Base-by-base conservation (phyloP, 2,329 filamentous ascomycete species). In the Blastomyces gilchristii region DNA sequence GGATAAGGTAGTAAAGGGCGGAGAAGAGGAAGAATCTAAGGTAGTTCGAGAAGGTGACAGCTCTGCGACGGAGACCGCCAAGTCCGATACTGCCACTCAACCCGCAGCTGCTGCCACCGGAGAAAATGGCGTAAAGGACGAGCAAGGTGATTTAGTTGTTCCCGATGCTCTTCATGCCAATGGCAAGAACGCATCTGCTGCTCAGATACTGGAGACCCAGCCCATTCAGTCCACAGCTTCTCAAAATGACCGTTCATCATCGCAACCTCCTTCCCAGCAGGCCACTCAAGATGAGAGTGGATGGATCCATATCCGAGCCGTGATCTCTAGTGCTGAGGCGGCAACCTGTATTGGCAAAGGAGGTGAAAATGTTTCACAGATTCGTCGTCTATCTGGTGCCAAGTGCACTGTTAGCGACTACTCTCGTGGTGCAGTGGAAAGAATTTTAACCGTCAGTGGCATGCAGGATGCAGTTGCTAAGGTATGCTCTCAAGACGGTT, bases 361-460 rank as follows among this genome's bases (percentile, higher is more conserved):
- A 67, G 94, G 94, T 74, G 94, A 99, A 81, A 99, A 99, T 73
- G 94, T 99, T 58, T 96, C 92, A 69, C 91, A 96, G 79, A 97
- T 99, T 73, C 87, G 94, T 69, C 91, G 90, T 75, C 83, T 96
- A 79, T 97, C 94, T 61, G 92, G 91, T 71, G 94, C 94, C 68
- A 97, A 97, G 80, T 99, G 94, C 81, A 99, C 94, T 58, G 94
- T 99, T 70, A 97, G 92, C 79, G 94, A 99, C 78, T 99, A 97
- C 73, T 90, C 95, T 70, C 91, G 96, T 73, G 94, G 94, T 68
- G 94, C 94, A 62, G 92, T 97, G 43, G 94, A 99, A 81, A 90
- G 94, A 74, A 97, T 99, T 72, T 82, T 99, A 72, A 99, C 94
- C 41, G 94, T 99, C 65, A 97, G 93, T 77, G 94, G 94, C 66